phyloP scores from a whole-genome alignment of 1,284 basidiomycete species.

The Tranzscheliella williamsii region DNA sequence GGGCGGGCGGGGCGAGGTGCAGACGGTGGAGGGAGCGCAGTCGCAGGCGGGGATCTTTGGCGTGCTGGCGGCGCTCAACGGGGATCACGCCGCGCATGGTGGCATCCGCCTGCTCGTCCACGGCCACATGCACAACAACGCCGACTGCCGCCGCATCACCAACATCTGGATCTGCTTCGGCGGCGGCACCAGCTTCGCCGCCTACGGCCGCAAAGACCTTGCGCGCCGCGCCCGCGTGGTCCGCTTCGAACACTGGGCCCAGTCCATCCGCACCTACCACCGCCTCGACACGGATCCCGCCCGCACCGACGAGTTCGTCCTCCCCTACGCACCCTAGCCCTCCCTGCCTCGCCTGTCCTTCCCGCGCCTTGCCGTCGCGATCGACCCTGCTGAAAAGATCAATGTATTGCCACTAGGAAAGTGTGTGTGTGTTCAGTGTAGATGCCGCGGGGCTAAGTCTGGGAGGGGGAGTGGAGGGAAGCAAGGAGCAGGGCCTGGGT shows the following conservation, averaged over 20 bases:
- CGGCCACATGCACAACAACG: conserved; percentile 62
- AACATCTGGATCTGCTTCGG: conserved; percentile 94
- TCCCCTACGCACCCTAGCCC: conserved; percentile 1
- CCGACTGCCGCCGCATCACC: conserved; percentile 80
- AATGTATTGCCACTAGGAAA: too few species aligned
- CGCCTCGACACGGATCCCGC: conserved; percentile 66
- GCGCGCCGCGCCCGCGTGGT: conserved; percentile 38
- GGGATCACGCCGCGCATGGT: background rate
- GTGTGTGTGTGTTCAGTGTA: too few species aligned
- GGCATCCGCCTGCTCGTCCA: conserved; percentile 40
- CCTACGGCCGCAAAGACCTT: conserved; percentile 30
- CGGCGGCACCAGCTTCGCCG: conserved; percentile 68
- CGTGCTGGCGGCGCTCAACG: conserved; percentile 20
- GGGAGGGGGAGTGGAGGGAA: background rate
- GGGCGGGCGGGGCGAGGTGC: conserved; percentile 40
- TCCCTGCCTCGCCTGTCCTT: too few species aligned
- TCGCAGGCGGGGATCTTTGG: conserved; percentile 52
- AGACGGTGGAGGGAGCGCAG: conserved; percentile 35
- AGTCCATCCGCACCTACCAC: conserved; percentile 86
- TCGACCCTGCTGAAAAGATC: too few species aligned
- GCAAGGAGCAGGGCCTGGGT: background rate
- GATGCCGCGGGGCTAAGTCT: too few species aligned
- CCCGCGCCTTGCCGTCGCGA: too few species aligned
- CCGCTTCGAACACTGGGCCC: conserved; percentile 71
- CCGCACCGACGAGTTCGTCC: conserved; percentile 15